A percentile compares a stretch with the other conserved stretches of the same genome.
Evolutionary conservation across 331 rosid genomes (phyloP).

Genomic region (Erythrophleum ivorense): DNA sequence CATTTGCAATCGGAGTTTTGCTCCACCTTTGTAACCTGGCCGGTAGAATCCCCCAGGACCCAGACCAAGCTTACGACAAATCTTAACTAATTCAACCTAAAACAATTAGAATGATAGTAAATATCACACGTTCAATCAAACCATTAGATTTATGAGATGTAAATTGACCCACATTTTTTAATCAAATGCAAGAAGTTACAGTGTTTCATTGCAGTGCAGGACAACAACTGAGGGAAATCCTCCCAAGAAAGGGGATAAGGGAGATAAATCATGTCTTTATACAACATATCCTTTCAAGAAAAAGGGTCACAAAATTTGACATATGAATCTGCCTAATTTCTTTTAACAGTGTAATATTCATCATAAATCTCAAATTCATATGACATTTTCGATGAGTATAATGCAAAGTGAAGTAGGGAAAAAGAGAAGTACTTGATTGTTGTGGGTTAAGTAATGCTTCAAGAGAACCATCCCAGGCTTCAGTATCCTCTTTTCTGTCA

Average conservation of each 20-base stretch:
- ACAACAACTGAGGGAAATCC: no score
- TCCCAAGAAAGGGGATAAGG: no score
- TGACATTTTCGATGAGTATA: background rate
- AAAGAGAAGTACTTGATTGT: conserved; percentile 54
- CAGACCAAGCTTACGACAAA: conserved; percentile 57
- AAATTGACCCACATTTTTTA: no score
- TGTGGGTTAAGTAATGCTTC: conserved; percentile 49
- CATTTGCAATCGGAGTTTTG: conserved; percentile 68
- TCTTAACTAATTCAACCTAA: conserved; percentile 58
- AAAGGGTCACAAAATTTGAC: background rate
- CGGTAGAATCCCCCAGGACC: conserved; percentile 77
- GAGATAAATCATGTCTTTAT: no score
- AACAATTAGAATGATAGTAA: background rate
- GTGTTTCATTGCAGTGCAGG: background rate
- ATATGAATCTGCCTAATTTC: background rate
- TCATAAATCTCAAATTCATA: background rate
- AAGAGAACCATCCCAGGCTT: conserved; percentile 76
- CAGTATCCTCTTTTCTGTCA: conserved; percentile 32
- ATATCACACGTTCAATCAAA: background rate
- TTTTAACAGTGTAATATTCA: background rate
- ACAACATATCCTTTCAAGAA: no score
- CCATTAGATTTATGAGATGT: no score
- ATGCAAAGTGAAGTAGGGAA: background rate
- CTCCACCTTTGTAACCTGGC: conserved; percentile 63
- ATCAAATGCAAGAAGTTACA: no score